Evolutionary conservation across 2,329 filamentous ascomycete species (phyloP), one percentile per base, ranked within the genome.

Genomic region (Leptosphaerulina australis): DNA sequence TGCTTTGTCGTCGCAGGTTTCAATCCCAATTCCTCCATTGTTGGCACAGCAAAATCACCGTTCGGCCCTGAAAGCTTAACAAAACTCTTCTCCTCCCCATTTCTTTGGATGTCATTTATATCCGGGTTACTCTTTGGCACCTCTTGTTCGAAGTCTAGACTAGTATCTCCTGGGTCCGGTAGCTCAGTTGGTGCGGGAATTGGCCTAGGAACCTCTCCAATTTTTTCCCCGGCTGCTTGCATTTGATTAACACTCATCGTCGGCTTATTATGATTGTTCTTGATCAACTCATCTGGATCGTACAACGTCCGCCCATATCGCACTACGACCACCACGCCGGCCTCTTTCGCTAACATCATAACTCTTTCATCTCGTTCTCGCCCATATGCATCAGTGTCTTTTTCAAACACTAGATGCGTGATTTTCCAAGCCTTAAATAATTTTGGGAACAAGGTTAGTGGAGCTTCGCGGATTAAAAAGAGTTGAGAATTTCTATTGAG

Each of bases 371-470:
- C 88, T 39, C 88, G 74, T 30, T 84, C 80, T 12, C 82, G 78
- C 4, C 78, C 87, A 71, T 91, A 91, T 0, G 85, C 78, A 74
- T 92, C 88, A 0, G 87, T 90, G 61, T 91, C 88, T 63, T 87
- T 88, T 67, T 92, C 88, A 60, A 91, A 91, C 0, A 91, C 88
- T 4, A 91, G 72, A 71, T 91, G 88, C 0, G 87, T 88, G 20
- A 90, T 83, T 1, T 81, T 80, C 88, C 88, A 92, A 14, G 82
- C 80, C 60, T 84, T 83, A 77, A 90, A 88, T 1, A 91, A 74
- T 69, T 90, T 90, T 1, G 85, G 84, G 3, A 91, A 78, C 1
- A 91, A 70, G 0, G 84, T 89, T 64, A 88, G 85, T 0, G 88
- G 88, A 0, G 81, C 86, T 72, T 91, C 88, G 21, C 88, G 80